Evolutionary conservation across 2,329 filamentous ascomycete species (phyloP).

Genomic region (Ascochyta koolunga): DNA sequence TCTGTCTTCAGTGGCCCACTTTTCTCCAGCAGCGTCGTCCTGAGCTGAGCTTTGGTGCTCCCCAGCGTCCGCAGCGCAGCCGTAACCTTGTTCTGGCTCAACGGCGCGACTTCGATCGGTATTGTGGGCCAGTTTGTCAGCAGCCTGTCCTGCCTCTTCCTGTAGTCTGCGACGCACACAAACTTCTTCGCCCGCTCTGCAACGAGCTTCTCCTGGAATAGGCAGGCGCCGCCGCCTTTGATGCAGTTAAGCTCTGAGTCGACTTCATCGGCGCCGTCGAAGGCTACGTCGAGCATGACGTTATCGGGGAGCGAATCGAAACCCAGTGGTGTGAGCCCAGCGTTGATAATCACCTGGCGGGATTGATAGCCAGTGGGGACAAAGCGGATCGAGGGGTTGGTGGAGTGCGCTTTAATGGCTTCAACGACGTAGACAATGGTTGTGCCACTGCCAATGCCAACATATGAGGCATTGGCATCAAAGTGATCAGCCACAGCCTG

Average conservation of each 20-base stretch:
- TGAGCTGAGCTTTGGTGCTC: conserved; percentile 70
- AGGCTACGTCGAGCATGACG: conserved; percentile 80
- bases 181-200: conserved; percentile 84
- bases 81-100: conserved; percentile 79
- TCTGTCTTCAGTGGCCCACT: conserved; percentile 85
- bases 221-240: conserved; percentile 95
- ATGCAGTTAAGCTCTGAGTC: conserved; percentile 95
- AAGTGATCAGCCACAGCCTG: conserved; percentile 77
- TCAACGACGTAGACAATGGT: conserved; percentile 87
- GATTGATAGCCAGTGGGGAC: conserved; percentile 92
- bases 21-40: conserved; percentile 76
- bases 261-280: conserved; percentile 97
- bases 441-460: conserved; percentile 82
- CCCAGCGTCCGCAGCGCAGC: conserved; percentile 75
- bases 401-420: conserved; percentile 63
- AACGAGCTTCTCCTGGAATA: conserved; percentile 97
- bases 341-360: conserved; percentile 80
- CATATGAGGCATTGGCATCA: conserved; percentile 63
- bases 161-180: conserved; percentile 87
- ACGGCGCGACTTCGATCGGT: conserved; percentile 90
- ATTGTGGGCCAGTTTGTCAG: conserved; percentile 79
- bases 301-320: conserved; percentile 75
- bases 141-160: conserved; percentile 82
- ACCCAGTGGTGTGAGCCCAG: conserved; percentile 76
- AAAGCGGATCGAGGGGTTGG: conserved; percentile 71